Percentiles rank a stretch among this genome's conserved stretches.
phyloP scores from a whole-genome alignment of 2,329 filamentous ascomycete species.

The Gaeumannomyces sp. region DNA sequence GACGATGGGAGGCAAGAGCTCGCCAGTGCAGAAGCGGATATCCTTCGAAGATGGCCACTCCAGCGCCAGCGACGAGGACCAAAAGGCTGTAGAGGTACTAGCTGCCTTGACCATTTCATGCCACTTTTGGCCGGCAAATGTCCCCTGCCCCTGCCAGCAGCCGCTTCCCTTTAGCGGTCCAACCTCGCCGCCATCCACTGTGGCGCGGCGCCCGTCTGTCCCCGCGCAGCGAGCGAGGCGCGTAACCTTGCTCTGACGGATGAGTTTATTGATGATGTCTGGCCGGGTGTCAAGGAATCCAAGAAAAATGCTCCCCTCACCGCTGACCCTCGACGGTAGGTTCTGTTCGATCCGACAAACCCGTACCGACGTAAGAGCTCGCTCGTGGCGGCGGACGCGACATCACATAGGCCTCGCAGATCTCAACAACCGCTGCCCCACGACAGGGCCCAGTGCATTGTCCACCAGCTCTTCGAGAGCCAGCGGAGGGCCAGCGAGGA shows the following conservation, averaged over 20 bases:
- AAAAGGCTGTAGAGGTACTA: conserved; percentile 43
- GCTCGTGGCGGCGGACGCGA: conserved; percentile 46
- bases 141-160: not conserved
- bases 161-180: not conserved
- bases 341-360: conserved; percentile 56
- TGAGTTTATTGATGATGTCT: not conserved
- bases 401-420: conserved; percentile 28
- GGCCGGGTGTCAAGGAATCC: not conserved
- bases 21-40: conserved; percentile 6
- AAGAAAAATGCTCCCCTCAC: not conserved
- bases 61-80: conserved; percentile 46
- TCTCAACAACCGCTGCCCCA: conserved; percentile 15
- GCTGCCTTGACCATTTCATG: not conserved
- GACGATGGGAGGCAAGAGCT: conserved; percentile 1
- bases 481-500: conserved; percentile 35
- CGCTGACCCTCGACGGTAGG: conserved; percentile 29
- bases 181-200: too few relatives aligned
- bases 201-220: not conserved
- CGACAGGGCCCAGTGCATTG: conserved; percentile 52
- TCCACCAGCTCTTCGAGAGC: conserved; percentile 58
- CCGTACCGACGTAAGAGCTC: conserved; percentile 62
- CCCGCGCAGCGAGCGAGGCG: not conserved
- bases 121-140: too few relatives aligned
- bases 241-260: not conserved
- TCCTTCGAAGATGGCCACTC: conserved; percentile 31